A percentile compares a stretch with the other conserved stretches of the same genome.
Conservation (phyloP, 345 rosid species). For the Salix exigua region DNA sequence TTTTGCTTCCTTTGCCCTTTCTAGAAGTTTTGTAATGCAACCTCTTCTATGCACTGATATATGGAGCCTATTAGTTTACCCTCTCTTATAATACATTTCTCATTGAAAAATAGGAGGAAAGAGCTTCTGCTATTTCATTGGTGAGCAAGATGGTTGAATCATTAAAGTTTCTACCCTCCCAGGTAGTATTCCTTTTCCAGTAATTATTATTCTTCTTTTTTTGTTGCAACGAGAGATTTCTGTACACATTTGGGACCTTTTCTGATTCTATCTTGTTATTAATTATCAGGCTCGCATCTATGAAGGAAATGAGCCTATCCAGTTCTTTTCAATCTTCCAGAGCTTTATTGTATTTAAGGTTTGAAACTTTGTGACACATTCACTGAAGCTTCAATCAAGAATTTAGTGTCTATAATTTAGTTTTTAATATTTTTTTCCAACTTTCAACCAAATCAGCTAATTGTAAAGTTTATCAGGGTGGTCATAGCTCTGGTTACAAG, state of each 20-base stretch:
- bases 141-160: constrained; percentile 89
- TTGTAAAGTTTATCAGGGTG: constrained; percentile 59
- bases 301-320: constrained; percentile 93
- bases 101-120: constrained; percentile 56
- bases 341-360: constrained; percentile 90
- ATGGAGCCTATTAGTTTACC: background rate
- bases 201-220: background rate
- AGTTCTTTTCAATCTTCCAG: constrained; percentile 84
- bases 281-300: constrained; percentile 67
- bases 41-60: background rate
- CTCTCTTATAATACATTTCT: background rate
- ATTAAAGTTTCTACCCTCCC: constrained; percentile 74
- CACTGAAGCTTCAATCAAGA: constrained; percentile 4
- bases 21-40: background rate
- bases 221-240: constrained; percentile 5
- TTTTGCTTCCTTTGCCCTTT: background rate
- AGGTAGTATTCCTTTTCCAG: constrained; percentile 46
- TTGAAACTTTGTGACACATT: constrained; percentile 18
- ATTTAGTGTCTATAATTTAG: background rate
- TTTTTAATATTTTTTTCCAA: background rate
- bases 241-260: background rate
- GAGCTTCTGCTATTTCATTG: constrained; percentile 49
- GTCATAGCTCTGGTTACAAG: constrained; percentile 81
- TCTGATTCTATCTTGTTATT: constrained; percentile 20
- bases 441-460: constrained; percentile 11